These are phyloP conservation scores for Venturia carpophila DNA, from an alignment of 2,329 filamentous ascomycete genomes.

Conservation along the genomic window DNA sequence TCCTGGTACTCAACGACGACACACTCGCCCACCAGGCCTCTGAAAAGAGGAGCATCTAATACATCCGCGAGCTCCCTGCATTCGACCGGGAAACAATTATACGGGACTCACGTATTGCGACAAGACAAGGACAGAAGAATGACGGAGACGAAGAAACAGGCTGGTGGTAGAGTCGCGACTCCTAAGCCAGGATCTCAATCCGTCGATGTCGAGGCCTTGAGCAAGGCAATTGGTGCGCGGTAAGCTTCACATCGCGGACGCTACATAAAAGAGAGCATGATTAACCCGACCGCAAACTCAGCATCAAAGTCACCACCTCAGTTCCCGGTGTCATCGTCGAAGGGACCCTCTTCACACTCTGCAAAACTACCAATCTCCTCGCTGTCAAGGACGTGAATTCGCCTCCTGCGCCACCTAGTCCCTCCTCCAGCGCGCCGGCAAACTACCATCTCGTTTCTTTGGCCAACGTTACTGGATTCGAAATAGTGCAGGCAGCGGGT, in stretches of 20 bases:
- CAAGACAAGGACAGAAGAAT: constrained; percentile 28
- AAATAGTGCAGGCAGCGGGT: constrained; percentile 26
- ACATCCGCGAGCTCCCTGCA: neutral
- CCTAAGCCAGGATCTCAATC: constrained; percentile 39
- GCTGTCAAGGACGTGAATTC: constrained; percentile 50
- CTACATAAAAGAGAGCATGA: neutral
- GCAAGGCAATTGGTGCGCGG: constrained; percentile 55
- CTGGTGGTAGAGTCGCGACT: constrained; percentile 45
- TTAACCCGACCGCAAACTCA: neutral
- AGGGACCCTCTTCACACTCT: constrained; percentile 55
- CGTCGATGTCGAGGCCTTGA: constrained; percentile 46
- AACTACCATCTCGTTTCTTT: constrained; percentile 52
- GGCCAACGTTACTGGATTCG: constrained; percentile 44
- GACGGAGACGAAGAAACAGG: constrained; percentile 53
- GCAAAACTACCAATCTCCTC: constrained; percentile 53
- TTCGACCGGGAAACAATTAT: neutral
- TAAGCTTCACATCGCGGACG: constrained; percentile 32
- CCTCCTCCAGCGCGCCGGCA: constrained; percentile 33
- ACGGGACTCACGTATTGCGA: neutral
- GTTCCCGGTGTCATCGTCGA: constrained; percentile 45
- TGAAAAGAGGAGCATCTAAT: constrained; percentile 9
- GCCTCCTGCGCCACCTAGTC: constrained; percentile 32
- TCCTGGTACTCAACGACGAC: neutral
- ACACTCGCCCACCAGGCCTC: constrained; percentile 14
- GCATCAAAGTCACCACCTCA: constrained; percentile 46